Evolutionary conservation across 345 rosid species (phyloP).

Genomic region (Adansonia digitata): DNA sequence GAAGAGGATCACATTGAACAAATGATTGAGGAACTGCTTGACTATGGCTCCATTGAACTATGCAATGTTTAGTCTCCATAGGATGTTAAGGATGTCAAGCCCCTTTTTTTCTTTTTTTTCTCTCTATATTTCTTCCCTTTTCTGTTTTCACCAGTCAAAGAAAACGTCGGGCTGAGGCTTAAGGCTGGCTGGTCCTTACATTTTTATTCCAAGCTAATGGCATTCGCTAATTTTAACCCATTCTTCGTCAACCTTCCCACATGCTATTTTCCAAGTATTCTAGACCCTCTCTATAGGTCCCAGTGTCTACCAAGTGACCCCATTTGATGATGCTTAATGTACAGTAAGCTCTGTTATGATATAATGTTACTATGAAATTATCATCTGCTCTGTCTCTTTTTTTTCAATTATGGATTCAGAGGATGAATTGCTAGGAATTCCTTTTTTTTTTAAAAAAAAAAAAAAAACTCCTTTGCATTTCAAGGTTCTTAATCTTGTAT

Average conservation of each 20-base stretch:
- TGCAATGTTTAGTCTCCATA: conserved; percentile 37
- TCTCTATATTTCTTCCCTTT: too few species aligned
- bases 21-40: conserved; percentile 90
- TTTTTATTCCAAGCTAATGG: conserved; percentile 7
- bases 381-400: conserved; percentile 9
- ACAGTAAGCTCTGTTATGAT: conserved; percentile 27
- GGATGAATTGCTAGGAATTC: neutral
- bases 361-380: conserved; percentile 11
- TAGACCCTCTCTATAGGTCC: conserved; percentile 10
- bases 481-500: neutral
- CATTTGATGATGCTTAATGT: conserved; percentile 17
- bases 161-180: neutral
- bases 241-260: conserved; percentile 15
- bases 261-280: conserved; percentile 8
- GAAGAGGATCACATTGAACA: conserved; percentile 95
- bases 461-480: neutral
- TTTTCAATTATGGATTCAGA: neutral
- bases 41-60: conserved; percentile 78
- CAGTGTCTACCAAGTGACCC: conserved; percentile 20
- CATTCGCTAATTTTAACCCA: conserved; percentile 33
- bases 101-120: neutral
- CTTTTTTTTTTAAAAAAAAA: neutral
- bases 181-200: neutral
- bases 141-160: neutral
- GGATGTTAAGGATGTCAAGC: neutral